Base-by-base conservation (phyloP, 306 rosid species). In the Senna tora region DNA sequence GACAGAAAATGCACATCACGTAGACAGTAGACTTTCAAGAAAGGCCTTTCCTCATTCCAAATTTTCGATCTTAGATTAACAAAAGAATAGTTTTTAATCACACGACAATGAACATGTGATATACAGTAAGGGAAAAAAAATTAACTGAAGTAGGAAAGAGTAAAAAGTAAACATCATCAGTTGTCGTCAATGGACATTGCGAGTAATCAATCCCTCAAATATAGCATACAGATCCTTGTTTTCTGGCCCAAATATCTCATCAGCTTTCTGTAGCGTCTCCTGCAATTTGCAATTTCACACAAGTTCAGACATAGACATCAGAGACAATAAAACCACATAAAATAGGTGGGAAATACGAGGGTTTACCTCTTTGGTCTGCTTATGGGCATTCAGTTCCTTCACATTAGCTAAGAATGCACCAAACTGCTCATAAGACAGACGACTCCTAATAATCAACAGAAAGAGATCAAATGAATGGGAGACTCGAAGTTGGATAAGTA, bases 401-500 rank as follows among this genome's bases (percentile, higher is more conserved):
- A 95, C 99, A 84, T 85, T 95, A 60, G 96, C 84, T 57, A 95
- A 81, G 80, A 95, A 95, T 72, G 97, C 92, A 75, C 99, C 89
- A 82, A 95, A 95, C 77, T 91, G 97, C 86, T 91, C 97, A 52
- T 89, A 91, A 21, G 97, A 89, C 85, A 94, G 74, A 36, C 99
- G 99, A 75, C 89, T 88, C 97, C 99, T 94, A 76, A 75, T 36
- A 30, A 71, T 71, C 76, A 71, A 73, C 65, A 28, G 16, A 2
- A 64, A n/a, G 25, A 43, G 1, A 75, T 34, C 20, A 72, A 32
- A 36, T 36, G 12, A 67, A 36, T 51, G 17, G 41, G 56, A 19
- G 45, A 57, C 52, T n/a, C n/a, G n/a, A n/a, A n/a, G n/a, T n/a
- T n/a, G n/a, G n/a, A n/a, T n/a, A n/a, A n/a, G n/a, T n/a, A n/a